These are phyloP conservation scores for Wickerhamomyces chambardii DNA, from an alignment of 805 yeast species.

Conservation along the genomic window DNA sequence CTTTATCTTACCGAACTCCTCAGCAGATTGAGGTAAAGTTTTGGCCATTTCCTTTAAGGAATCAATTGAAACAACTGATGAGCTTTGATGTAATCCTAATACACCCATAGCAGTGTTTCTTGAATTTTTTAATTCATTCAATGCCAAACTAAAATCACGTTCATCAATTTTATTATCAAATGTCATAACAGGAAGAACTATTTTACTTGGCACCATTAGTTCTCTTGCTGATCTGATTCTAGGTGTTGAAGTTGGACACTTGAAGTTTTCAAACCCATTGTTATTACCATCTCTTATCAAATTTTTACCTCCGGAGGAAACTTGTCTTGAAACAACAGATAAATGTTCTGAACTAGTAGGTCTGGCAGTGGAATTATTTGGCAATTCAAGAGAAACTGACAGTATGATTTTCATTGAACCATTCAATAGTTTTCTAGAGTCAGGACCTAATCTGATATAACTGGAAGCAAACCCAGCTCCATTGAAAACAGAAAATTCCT, in stretches of 20 bases:
- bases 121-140: slow-evolving; percentile 25
- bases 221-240: slow-evolving; percentile 7
- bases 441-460: slow-evolving; percentile 56
- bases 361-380: not conserved
- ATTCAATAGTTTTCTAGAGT: slow-evolving; percentile 38
- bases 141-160: slow-evolving; percentile 8
- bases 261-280: slow-evolving; percentile 10
- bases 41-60: slow-evolving; percentile 47
- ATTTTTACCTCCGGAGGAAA: too few species aligned
- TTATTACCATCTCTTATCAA: too few species aligned
- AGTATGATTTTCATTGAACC: slow-evolving; percentile 39
- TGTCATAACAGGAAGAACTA: slow-evolving; percentile 9
- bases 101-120: slow-evolving; percentile 34
- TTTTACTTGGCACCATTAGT: slow-evolving; percentile 7
- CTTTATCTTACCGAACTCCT: slow-evolving; percentile 33
- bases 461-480: slow-evolving; percentile 75
- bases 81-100: slow-evolving; percentile 24
- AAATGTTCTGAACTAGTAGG: too few species aligned
- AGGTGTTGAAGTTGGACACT: slow-evolving; percentile 9
- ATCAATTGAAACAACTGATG: slow-evolving; percentile 25
- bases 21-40: slow-evolving; percentile 40
- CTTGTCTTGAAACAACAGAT: too few species aligned
- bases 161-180: slow-evolving; percentile 15
- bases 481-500: slow-evolving; percentile 66
- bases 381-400: slow-evolving; percentile 29